These are phyloP conservation scores for Hypsizygus ulmarius DNA, from an alignment of 1,284 basidiomycete species.

Conservation along the genomic window DNA sequence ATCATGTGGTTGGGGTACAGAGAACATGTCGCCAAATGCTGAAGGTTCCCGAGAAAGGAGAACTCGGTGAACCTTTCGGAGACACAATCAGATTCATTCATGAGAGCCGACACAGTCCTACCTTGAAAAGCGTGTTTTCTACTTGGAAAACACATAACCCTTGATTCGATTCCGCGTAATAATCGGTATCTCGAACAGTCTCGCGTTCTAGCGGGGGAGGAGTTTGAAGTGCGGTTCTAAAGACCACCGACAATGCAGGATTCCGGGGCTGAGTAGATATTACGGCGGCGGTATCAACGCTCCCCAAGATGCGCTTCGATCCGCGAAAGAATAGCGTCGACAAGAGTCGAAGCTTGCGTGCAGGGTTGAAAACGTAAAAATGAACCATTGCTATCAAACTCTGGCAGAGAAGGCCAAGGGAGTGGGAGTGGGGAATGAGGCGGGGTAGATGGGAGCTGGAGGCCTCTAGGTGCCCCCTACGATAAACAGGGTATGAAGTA, in stretches of 20 bases:
- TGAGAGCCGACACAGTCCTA: conserved; percentile 17
- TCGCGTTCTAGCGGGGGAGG: conserved; percentile 7
- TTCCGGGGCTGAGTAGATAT: conserved; percentile 13
- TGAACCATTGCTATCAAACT: conserved; percentile 31
- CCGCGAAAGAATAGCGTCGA: conserved; percentile 28
- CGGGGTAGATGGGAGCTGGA: conserved; percentile 9
- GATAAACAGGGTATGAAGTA: conserved; percentile 11
- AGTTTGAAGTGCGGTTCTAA: conserved; percentile 6
- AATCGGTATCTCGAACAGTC: conserved; percentile 28
- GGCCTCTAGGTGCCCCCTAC: conserved; percentile 3
- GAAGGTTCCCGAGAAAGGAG: conserved; percentile 39
- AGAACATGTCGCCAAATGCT: conserved; percentile 40
- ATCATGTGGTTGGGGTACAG: conserved; percentile 25
- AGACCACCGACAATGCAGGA: conserved; percentile 10
- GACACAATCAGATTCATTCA: neutral
- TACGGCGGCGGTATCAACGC: conserved; percentile 15
- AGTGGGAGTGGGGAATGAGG: conserved; percentile 8
- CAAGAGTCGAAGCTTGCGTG: conserved; percentile 33
- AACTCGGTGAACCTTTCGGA: conserved; percentile 36
- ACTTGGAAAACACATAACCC: conserved; percentile 40
- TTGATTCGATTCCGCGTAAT: conserved; percentile 28
- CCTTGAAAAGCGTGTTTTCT: conserved; percentile 43
- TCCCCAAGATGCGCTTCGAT: conserved; percentile 31
- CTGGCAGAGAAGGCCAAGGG: conserved; percentile 8
- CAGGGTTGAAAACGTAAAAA: conserved; percentile 33